Percentiles rank a stretch among this genome's conserved stretches.
These are phyloP conservation scores for Mentha longifolia DNA, from an alignment of 257 asterid genomes.

Conservation along the genomic window DNA sequence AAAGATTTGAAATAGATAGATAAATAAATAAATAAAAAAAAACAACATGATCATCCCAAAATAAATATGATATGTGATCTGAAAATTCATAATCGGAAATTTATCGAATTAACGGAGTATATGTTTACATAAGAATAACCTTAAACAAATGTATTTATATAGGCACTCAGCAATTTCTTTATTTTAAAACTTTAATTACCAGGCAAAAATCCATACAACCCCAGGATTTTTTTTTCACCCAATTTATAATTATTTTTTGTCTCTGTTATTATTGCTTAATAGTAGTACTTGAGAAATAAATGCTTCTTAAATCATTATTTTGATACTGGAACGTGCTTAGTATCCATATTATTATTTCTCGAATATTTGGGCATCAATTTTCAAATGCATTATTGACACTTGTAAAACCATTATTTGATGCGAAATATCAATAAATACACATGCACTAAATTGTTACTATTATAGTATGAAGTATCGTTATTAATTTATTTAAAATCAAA, in stretches of 20 bases:
- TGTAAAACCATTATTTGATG: not conserved
- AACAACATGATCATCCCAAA: not conserved
- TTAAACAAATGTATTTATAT: no score
- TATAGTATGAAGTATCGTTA: not conserved
- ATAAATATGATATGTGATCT: not conserved
- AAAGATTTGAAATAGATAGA: no score
- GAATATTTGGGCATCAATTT: not conserved
- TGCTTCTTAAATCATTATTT: not conserved
- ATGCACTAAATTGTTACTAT: not conserved
- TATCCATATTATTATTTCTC: not conserved
- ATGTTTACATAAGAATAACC: no score
- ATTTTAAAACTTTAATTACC: no score
- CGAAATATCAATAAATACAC: not conserved
- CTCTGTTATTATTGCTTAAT: not conserved
- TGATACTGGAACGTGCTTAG: not conserved
- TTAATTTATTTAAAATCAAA: not conserved
- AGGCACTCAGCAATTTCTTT: no score
- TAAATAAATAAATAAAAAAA: no score
- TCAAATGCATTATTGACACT: constrained; percentile 4
- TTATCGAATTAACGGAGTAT: not conserved
- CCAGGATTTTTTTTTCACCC: not conserved
- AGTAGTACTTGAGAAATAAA: not conserved
- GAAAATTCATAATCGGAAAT: not conserved
- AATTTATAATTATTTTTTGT: not conserved
- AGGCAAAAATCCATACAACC: not conserved